Base-by-base conservation (phyloP, 495 filamentous ascomycete genomes). In the Tuber umbilicatum region DNA sequence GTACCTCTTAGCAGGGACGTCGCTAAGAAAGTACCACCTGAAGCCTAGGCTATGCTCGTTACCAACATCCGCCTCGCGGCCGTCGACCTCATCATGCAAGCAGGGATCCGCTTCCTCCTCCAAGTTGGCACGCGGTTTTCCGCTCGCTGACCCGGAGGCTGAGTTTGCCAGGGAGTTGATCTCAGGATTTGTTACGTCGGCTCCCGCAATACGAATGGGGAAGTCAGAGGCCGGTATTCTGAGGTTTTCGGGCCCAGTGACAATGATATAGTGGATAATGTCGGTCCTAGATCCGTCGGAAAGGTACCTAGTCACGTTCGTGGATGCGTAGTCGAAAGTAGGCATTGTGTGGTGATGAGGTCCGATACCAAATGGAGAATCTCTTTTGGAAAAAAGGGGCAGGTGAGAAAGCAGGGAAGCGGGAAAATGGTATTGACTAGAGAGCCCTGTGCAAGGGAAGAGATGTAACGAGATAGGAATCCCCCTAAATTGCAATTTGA, bases 251-350 rank as follows among this genome's bases (percentile, higher is more conserved):
- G 60, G 71, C 21, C 74, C 75, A 78, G 77, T 73, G 45, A 79
- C 78, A 27, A 78, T 74, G 31, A 79, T 70, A 70, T 42, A 73
- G 71, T 69, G 41, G 71, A 75, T 76, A 78, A 79, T 76, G 78
- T 72, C 77, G 72, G 77, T 72, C 73, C 74, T 72, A 64, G 55
- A 47, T 73, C 73, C 68, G 40, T 60, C 39, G 42, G 60, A 67
- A 40, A 67, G 72, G 55, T 35, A 50, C 73, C 43, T 69, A 37
- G 68, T 74, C 71, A 41, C 42, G 76, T 69, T 41, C n/a, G 55
- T 64, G 55, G 55, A 16, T 64, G 55, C 55, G n/a, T 64, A 64
- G 3, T 27, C 55, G 55, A 64, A 64, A 31, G 55, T 64, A 64
- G 27, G 55, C 55, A 64, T 64, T 55, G n/a, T 31, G 55, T 64